Evolutionary conservation across 192 early-diverging fungal species (phyloP), one percentile per base, ranked within the genome.

Genomic region (Backusella westeae): DNA sequence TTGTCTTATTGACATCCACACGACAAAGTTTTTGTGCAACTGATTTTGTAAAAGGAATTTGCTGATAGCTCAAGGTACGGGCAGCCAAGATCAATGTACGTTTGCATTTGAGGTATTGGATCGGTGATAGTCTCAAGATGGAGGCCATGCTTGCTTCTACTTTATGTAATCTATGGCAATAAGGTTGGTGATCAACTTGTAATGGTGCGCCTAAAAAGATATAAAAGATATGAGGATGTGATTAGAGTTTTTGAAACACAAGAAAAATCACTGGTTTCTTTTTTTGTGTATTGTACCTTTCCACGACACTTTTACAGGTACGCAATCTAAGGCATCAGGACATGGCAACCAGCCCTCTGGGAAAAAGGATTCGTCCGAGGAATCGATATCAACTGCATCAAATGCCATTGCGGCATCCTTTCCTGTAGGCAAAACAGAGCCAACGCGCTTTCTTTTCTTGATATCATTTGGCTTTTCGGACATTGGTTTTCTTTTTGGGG

Each of bases 1-100:
- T 92, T 39, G 91, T 91, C 82, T 98, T 98, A 87, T 98, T 98
- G 76, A 98, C 97, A 78, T 98, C 97, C 26, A 98, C 93, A 41
- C 93, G 88, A 72, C 92, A 95, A 75, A 96, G 85, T 67, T 91
- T 90, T 86, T 98, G 95, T 6, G 97, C 97, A 81, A 96, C 96
- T 65, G 93, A 90, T 81, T 98, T 98, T 72, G 92, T 91, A 80
- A 97, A 97, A 0, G 88, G 83, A 4, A 69, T 75, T 5, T 79
- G 77, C 69, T 75, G 71, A 67, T 71, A 71, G 36, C 66, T 73
- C 66, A 83, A 85, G 23, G 87, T 81, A 6, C 77, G 78, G 9
- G 90, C 86, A 3, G 91, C 92, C 19, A 84, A 74, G 23, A 98
- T 88, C 73, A 98, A 85, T 26, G 89, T 91, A 21, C 86, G 80